Evolutionary conservation across 495 filamentous ascomycete species (phyloP), one percentile per base, ranked within the genome.

Genomic region (Parmelia sp.): DNA sequence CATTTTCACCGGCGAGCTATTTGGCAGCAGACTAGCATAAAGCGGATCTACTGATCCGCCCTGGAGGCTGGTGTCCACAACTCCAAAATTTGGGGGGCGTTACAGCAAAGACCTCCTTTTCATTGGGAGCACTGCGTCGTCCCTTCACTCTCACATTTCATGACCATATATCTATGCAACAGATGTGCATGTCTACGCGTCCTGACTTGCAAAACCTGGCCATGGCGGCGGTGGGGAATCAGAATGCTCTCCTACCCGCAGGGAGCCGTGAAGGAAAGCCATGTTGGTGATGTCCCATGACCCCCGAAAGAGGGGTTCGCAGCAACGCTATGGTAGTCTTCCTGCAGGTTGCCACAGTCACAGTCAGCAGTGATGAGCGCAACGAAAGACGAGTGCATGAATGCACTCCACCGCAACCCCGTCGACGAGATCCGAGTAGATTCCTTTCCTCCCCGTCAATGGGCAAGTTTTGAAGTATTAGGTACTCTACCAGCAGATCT

Each of bases 241-340:
- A 53, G 49, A 51, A 29, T 44, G 10, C n/a, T 3, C 14, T 37
- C 17, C 19, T 39, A 55, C 31, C 49, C 36, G 53, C 42, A 33
- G n/a, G 49, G 25, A 9, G 45, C 45, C 45, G 23, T 49, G 40
- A 40, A 39, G 51, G 19, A 33, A 25, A 49, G n/a, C 45, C 7
- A n/a, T n/a, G n/a, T n/a, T n/a, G n/a, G n/a, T n/a, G n/a, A 25
- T 23, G 42, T 45, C 56, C 40, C 62, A 64, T 64, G 42, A 64
- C 17, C 57, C 45, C n/a, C 57, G 62, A 64, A 58, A 58, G 62
- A 59, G 62, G 62, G 53, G 62, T 59, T 49, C 40, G 62, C 62
- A 64, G 42, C 49, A 29, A 51, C 62, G 62, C 62, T 59, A 64
- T 59, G 25, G 25, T 64, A 64, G 62, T 59, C 42, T 58, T 25